A percentile compares a stretch with the other conserved stretches of the same genome.
Evolutionary conservation across 345 rosid species (phyloP).

Genomic region (Populus alba): DNA sequence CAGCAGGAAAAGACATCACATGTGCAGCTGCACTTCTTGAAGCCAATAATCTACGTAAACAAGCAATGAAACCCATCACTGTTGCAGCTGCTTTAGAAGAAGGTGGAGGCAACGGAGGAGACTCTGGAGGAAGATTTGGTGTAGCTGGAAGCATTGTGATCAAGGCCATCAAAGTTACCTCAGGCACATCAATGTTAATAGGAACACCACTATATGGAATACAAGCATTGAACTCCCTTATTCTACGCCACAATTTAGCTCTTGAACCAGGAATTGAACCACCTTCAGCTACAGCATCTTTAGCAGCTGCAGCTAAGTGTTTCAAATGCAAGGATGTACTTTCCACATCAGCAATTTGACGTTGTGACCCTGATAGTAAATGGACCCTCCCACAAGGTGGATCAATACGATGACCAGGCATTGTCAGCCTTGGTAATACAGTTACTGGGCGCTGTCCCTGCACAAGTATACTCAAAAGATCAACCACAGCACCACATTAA

Average conservation of each 20-base stretch:
- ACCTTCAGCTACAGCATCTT: conserved; percentile 98
- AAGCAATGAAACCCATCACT: conserved; percentile 90
- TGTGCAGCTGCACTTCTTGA: conserved; percentile 95
- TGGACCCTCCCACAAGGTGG: conserved; percentile 96
- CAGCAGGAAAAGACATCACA: conserved; percentile 98
- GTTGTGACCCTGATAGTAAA: conserved; percentile 50
- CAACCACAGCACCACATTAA: conserved; percentile 4
- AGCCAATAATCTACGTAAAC: conserved; percentile 86
- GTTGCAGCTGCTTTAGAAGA: conserved; percentile 99
- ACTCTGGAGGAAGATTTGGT: conserved; percentile 90
- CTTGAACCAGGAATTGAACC: conserved; percentile 94
- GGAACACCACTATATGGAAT: conserved; percentile 87
- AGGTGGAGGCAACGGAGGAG: conserved; percentile 97
- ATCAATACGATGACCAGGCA: conserved; percentile 99
- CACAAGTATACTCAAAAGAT: conserved; percentile 16
- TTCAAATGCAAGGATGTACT: conserved; percentile 78
- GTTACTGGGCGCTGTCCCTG: conserved; percentile 88
- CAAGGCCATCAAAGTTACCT: conserved; percentile 96
- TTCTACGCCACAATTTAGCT: conserved; percentile 97
- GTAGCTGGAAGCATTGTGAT: conserved; percentile 96
- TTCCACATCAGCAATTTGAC: conserved; percentile 62
- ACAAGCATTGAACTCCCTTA: conserved; percentile 98
- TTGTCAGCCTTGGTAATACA: conserved; percentile 87
- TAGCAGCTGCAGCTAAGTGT: conserved; percentile 94
- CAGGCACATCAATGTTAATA: conserved; percentile 77